Base-by-base conservation (phyloP, 345 rosid genomes). In the Microthlaspi erraticum region DNA sequence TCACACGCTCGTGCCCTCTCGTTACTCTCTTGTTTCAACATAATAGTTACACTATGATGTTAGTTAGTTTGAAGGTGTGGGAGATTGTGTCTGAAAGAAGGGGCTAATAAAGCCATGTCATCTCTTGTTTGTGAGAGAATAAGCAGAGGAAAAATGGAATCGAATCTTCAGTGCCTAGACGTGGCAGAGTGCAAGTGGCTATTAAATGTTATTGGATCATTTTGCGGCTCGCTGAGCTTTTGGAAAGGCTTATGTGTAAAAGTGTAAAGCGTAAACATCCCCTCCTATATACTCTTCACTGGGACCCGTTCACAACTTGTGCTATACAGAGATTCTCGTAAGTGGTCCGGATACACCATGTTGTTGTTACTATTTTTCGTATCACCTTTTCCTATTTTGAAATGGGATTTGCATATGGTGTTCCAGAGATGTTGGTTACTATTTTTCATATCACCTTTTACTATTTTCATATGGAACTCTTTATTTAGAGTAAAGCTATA, bases 1-100 rank as follows among this genome's bases (percentile, higher is more conserved):
- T 88, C 97, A 36, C 98, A 93, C 6, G 66, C 79, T 4, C 88
- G 89, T n/a, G 91, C 86, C 87, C 96, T 82, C 23, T 17, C 32
- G 18, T 11, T 75, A n/a, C 58, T 26, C 64, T 85, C 96, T 20
- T 84, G 71, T 76, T 80, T 90, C 78, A 87, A 49, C 98, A 88
- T 91, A 4, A 20, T 45, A 11, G 10, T 2, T 16, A 12, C 36
- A 61, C 43, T n/a, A 32, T 41, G 58, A n/a, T n/a, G n/a, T n/a
- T 7, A 59, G 42, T 69, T 23, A 41, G 34, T 38, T 44, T 65
- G 52, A 23, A 54, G 31, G 52, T 37, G 68, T 52, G 53, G 57
- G 19, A 38, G 41, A 20, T 60, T 49, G 68, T 63, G 26, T 65
- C 23, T 82, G 13, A 20, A 43, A 46, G 54, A 56, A 39, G 78